phyloP scores from a whole-genome alignment of 352 stramenopile species.

The Globisporangium lucens region DNA sequence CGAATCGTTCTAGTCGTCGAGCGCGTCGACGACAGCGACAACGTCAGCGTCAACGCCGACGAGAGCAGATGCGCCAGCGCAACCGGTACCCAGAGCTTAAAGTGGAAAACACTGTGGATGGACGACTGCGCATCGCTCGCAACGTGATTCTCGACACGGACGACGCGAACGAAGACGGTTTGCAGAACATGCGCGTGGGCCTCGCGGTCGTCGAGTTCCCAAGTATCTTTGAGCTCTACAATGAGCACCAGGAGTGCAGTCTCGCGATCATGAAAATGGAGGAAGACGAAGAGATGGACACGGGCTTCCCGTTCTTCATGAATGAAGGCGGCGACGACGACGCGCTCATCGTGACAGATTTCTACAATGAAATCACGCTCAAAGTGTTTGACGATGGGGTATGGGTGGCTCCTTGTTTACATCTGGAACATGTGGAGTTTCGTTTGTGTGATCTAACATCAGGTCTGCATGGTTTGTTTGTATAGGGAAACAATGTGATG shows the following conservation, averaged over 20 bases:
- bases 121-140: constrained; percentile 42
- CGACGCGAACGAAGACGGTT: constrained; percentile 64
- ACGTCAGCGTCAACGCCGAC: not conserved
- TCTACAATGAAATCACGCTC: constrained; percentile 66
- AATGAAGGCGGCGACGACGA: constrained; percentile 67
- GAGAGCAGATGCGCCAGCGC: constrained; percentile 1
- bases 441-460: not conserved
- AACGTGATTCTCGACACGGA: constrained; percentile 68
- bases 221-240: constrained; percentile 63
- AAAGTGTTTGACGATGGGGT: constrained; percentile 54
- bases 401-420: constrained; percentile 10
- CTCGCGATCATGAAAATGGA: constrained; percentile 73
- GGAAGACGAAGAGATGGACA: constrained; percentile 65
- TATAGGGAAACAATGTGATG: constrained; percentile 55
- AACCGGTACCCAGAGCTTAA: constrained; percentile 52
- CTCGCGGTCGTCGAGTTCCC: constrained; percentile 71
- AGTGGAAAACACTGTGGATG: constrained; percentile 47
- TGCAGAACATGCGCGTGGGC: constrained; percentile 57
- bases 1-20: not conserved
- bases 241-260: constrained; percentile 62
- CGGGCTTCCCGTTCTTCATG: constrained; percentile 69
- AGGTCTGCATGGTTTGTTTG: not conserved
- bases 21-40: constrained; percentile 2
- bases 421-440: not conserved
- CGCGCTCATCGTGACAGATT: constrained; percentile 45